Conservation (phyloP, 2,329 filamentous ascomycete genomes). For the Fusarium poae region DNA sequence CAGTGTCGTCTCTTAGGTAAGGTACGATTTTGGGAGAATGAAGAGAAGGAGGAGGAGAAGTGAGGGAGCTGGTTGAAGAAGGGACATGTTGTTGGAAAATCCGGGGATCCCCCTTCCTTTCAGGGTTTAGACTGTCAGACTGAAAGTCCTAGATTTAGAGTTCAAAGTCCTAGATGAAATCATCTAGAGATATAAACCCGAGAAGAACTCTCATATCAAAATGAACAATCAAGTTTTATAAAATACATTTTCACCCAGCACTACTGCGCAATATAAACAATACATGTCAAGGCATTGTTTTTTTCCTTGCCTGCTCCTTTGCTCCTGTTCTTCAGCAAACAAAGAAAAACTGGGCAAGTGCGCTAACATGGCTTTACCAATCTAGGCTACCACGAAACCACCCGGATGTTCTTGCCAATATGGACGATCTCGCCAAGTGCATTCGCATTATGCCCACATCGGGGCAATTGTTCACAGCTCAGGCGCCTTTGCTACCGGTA, state of each 20-base stretch:
- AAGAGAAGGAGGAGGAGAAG: neutral
- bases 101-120: no score
- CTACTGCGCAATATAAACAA: no score
- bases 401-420: constrained; percentile 50
- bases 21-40: constrained; percentile 47
- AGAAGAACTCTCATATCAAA: no score
- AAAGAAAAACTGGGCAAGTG: neutral
- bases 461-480: constrained; percentile 57
- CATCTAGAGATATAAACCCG: no score
- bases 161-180: no score
- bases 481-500: constrained; percentile 58
- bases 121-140: no score
- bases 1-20: constrained; percentile 56
- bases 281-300: neutral
- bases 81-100: no score
- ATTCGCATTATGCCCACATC: constrained; percentile 59
- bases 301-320: neutral
- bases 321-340: neutral
- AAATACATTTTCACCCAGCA: no score
- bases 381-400: constrained; percentile 56
- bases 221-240: no score
- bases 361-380: constrained; percentile 19
- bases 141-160: no score
- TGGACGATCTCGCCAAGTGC: constrained; percentile 53
- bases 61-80: neutral